Percentiles rank a stretch among this genome's conserved stretches.
These are phyloP conservation scores for Pisolithus marmoratus DNA, from an alignment of 768 basidiomycete genomes.

Conservation along the genomic window DNA sequence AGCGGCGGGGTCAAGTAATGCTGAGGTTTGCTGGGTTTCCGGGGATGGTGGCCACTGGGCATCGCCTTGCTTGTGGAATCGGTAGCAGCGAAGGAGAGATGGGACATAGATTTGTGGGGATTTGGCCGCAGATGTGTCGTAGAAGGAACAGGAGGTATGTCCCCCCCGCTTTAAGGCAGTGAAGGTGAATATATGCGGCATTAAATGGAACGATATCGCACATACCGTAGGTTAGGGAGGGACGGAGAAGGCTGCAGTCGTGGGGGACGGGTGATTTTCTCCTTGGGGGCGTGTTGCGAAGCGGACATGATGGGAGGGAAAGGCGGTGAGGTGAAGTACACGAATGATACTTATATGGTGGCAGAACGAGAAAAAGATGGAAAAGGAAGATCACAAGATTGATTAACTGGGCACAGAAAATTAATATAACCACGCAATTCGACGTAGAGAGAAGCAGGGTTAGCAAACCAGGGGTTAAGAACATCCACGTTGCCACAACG, in stretches of 20 bases:
- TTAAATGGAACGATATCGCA: neutral
- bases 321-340: slow-evolving; percentile 21
- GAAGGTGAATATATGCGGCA: slow-evolving; percentile 5
- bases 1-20: slow-evolving; percentile 61
- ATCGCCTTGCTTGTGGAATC: slow-evolving; percentile 7
- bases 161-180: slow-evolving; percentile 21
- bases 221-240: slow-evolving; percentile 63
- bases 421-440: slow-evolving; percentile 28
- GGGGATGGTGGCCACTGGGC: slow-evolving; percentile 12
- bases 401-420: slow-evolving; percentile 21
- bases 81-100: slow-evolving; percentile 11
- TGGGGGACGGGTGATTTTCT: slow-evolving; percentile 31
- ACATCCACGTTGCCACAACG: slow-evolving; percentile 10
- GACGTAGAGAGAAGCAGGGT: slow-evolving; percentile 33
- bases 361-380: slow-evolving; percentile 28
- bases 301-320: slow-evolving; percentile 22
- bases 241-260: slow-evolving; percentile 63
- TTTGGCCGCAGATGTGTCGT: slow-evolving; percentile 23
- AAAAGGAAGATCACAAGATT: slow-evolving; percentile 30
- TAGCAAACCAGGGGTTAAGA: slow-evolving; percentile 15
- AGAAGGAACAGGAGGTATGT: slow-evolving; percentile 20
- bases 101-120: slow-evolving; percentile 14
- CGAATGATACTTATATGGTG: slow-evolving; percentile 27
- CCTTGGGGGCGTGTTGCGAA: slow-evolving; percentile 19
- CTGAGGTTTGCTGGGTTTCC: slow-evolving; percentile 23